A percentile compares a stretch with the other conserved stretches of the same genome.
phyloP scores from a whole-genome alignment of 2,329 filamentous ascomycete genomes.

The Sporothrix mexicana region DNA sequence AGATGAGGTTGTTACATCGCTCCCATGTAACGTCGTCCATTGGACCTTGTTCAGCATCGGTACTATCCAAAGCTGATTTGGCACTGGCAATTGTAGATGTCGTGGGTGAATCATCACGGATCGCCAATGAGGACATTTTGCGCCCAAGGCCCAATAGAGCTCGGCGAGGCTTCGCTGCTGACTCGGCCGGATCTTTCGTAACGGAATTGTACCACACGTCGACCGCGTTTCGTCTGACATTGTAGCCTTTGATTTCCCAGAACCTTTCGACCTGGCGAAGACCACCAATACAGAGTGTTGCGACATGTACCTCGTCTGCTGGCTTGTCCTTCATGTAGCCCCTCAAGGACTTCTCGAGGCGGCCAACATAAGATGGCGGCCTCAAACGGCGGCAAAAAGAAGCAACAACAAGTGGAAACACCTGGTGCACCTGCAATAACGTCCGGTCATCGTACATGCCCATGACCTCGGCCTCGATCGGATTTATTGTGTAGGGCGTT shows the following conservation, averaged over 20 bases:
- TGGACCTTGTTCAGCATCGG: conserved; percentile 33
- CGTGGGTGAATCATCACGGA: conserved; percentile 43
- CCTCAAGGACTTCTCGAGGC: conserved; percentile 65
- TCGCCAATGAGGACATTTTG: conserved; percentile 58
- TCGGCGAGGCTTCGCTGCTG: conserved; percentile 56
- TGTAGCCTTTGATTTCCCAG: conserved; percentile 72
- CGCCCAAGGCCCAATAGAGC: conserved; percentile 61
- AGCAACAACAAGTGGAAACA: conserved; percentile 68
- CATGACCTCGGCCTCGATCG: conserved; percentile 67
- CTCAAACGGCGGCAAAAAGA: conserved; percentile 67
- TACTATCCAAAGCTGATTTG: conserved; percentile 6
- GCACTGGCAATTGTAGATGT: neutral
- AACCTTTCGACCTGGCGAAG: conserved; percentile 67
- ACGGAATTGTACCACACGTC: conserved; percentile 65
- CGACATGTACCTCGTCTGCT: conserved; percentile 65
- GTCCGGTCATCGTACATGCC: conserved; percentile 69
- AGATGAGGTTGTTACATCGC: conserved; percentile 52
- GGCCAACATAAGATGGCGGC: conserved; percentile 68
- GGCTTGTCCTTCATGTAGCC: conserved; percentile 69
- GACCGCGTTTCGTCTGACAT: conserved; percentile 62
- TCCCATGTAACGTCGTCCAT: conserved; percentile 39
- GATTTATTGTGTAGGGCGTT: conserved; percentile 65
- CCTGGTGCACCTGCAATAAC: conserved; percentile 66
- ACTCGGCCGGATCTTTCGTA: conserved; percentile 52
- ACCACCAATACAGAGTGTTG: conserved; percentile 65